phyloP scores from a whole-genome alignment of 2,329 filamentous ascomycete species.

The Paecilomyces fulvus region DNA sequence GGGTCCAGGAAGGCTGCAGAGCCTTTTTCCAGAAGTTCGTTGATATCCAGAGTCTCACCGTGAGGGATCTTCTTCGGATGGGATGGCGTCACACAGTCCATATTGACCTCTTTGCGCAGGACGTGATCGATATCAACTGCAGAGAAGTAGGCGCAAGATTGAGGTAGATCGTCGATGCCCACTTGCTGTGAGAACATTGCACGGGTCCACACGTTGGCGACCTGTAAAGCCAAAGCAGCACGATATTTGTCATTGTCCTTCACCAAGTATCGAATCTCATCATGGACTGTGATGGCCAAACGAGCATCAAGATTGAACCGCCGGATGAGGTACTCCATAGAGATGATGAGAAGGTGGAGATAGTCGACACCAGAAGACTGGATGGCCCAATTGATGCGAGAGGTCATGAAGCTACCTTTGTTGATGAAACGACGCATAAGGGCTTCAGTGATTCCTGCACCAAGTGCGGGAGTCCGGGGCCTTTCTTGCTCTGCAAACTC shows the following conservation, averaged over 20 bases:
- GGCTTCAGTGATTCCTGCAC: constrained; percentile 92
- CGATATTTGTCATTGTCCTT: constrained; percentile 78
- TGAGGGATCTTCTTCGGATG: constrained; percentile 69
- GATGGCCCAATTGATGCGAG: constrained; percentile 97
- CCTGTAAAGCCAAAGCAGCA: constrained; percentile 83
- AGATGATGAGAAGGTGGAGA: constrained; percentile 81
- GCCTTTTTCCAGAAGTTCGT: constrained; percentile 66
- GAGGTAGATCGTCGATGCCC: constrained; percentile 88
- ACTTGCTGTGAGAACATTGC: constrained; percentile 97
- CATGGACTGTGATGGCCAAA: constrained; percentile 87
- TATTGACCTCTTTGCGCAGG: constrained; percentile 94
- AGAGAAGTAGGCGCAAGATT: constrained; percentile 90
- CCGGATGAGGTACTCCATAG: constrained; percentile 87
- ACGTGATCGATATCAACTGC: constrained; percentile 93
- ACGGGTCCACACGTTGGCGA: constrained; percentile 92
- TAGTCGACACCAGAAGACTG: constrained; percentile 97
- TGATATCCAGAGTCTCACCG: constrained; percentile 81
- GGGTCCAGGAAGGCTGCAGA: constrained; percentile 61
- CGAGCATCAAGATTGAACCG: constrained; percentile 80
- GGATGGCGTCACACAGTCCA: constrained; percentile 91
- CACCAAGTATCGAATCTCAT: constrained; percentile 93
- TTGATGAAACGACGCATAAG: constrained; percentile 80
- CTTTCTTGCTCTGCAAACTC: constrained; percentile 93
- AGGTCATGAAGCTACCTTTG: constrained; percentile 88
- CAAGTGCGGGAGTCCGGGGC: constrained; percentile 83